These are phyloP conservation scores for Malassezia restricta DNA, from an alignment of 1,284 basidiomycete species.

Conservation along the genomic window DNA sequence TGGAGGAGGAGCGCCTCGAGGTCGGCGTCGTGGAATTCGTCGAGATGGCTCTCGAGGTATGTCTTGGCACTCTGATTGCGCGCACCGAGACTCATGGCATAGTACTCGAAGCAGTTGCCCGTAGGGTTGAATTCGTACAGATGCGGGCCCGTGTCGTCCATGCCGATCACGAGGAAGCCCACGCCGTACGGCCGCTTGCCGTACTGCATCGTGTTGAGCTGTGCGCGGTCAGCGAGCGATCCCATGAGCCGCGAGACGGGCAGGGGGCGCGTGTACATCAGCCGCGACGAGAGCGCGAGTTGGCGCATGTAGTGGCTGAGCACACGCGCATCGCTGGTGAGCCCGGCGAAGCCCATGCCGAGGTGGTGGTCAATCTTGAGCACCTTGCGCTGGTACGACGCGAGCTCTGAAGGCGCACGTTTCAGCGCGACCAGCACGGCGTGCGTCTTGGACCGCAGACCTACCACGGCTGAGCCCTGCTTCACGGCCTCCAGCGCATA, in stretches of 20 bases:
- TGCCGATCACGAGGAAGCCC: conserved; percentile 91
- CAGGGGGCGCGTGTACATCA: conserved; percentile 86
- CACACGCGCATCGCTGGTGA: conserved; percentile 95
- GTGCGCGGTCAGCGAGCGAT: conserved; percentile 93
- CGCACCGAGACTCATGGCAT: conserved; percentile 95
- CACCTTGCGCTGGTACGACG: conserved; percentile 98
- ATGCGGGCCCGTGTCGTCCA: conserved; percentile 88
- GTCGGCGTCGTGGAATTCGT: conserved; percentile 54
- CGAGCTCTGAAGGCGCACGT: conserved; percentile 96
- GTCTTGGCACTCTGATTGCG: conserved; percentile 96
- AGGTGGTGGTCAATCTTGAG: conserved; percentile 98
- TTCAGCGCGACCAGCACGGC: conserved; percentile 86
- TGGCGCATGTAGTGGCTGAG: conserved; percentile 87
- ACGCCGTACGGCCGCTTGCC: conserved; percentile 95
- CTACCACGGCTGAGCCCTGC: conserved; percentile 95
- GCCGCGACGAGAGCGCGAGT: conserved; percentile 86
- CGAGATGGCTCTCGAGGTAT: conserved; percentile 87
- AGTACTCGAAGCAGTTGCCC: conserved; percentile 95
- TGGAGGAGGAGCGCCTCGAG: conserved; percentile 33
- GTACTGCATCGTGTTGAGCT: conserved; percentile 97
- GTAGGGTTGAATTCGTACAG: conserved; percentile 96
- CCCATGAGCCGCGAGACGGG: conserved; percentile 86
- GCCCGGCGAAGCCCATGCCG: conserved; percentile 92
- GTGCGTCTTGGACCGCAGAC: conserved; percentile 86
- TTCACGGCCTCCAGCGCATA: conserved; percentile 99